A percentile compares a stretch with the other conserved stretches of the same genome.
Evolutionary conservation across 2,329 filamentous ascomycete genomes (phyloP).

Genomic region (Talaromyces sp.): DNA sequence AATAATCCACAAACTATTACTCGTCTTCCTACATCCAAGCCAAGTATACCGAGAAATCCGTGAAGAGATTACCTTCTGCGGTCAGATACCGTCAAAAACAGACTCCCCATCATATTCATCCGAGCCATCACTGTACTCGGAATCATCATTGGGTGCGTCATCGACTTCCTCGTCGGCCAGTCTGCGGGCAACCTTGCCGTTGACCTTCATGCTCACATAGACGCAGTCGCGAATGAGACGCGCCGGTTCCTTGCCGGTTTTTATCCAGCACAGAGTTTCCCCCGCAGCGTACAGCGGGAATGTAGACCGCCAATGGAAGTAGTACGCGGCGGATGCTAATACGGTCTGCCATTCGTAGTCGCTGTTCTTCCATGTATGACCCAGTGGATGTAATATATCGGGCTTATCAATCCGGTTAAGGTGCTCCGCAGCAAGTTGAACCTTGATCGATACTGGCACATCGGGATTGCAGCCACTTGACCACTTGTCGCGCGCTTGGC

Average conservation of each 20-base stretch:
- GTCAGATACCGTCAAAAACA: conserved; percentile 4
- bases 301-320: conserved; percentile 13
- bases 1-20: neutral
- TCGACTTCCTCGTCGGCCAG: conserved; percentile 18
- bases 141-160: conserved; percentile 16
- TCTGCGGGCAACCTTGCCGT: conserved; percentile 23
- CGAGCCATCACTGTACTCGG: conserved; percentile 25
- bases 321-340: conserved; percentile 35
- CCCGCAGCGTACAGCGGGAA: conserved; percentile 29
- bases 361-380: conserved; percentile 29
- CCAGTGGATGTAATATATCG: conserved; percentile 24
- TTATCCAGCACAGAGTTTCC: conserved; percentile 28
- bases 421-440: conserved; percentile 22
- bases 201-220: conserved; percentile 25
- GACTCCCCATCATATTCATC: conserved; percentile 13
- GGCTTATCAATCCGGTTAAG: conserved; percentile 27
- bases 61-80: neutral
- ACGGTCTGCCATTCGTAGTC: conserved; percentile 26
- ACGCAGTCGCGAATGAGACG: conserved; percentile 23
- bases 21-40: neutral
- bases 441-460: conserved; percentile 1
- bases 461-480: neutral
- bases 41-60: neutral
- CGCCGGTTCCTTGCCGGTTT: conserved; percentile 19
- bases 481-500: conserved; percentile 18